These are phyloP conservation scores for Coemansia sp. DNA, from an alignment of 192 early-diverging fungal genomes.

Conservation along the genomic window DNA sequence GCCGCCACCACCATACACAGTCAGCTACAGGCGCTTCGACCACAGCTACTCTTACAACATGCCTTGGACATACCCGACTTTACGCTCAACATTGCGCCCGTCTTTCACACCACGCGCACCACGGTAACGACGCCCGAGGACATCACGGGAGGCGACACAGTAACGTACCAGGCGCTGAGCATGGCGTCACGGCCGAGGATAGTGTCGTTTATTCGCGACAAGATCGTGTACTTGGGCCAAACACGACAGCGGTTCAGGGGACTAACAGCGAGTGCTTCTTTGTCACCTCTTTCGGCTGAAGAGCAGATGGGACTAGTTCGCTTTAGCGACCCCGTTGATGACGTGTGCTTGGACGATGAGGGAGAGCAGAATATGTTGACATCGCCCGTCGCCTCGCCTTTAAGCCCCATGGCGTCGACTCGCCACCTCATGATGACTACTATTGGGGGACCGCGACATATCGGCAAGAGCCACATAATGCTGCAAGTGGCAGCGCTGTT, in stretches of 20 bases:
- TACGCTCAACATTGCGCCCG: not conserved
- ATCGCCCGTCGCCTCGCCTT: not conserved
- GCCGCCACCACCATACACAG: not conserved
- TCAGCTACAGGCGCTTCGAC: not conserved
- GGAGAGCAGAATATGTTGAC: not conserved
- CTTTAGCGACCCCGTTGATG: constrained; percentile 8
- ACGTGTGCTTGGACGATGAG: not conserved
- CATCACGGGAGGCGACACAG: not conserved
- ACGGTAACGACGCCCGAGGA: not conserved
- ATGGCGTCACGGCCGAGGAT: constrained; percentile 15
- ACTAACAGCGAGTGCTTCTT: not conserved
- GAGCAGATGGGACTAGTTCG: not conserved
- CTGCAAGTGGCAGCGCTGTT: constrained; percentile 19
- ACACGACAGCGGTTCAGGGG: constrained; percentile 5
- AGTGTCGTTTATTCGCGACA: constrained; percentile 7
- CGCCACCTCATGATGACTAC: constrained; percentile 7
- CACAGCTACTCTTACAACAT: not conserved
- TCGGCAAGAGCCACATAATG: constrained; percentile 38
- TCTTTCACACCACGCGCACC: not conserved
- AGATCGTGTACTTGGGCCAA: constrained; percentile 15
- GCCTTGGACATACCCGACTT: constrained; percentile 6
- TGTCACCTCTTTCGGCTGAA: not conserved
- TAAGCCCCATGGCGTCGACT: not conserved
- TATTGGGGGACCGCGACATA: constrained; percentile 26
- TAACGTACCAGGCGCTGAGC: constrained; percentile 7